These are phyloP conservation scores for Hygrophorus russula DNA, from an alignment of 768 basidiomycete species.

Conservation along the genomic window DNA sequence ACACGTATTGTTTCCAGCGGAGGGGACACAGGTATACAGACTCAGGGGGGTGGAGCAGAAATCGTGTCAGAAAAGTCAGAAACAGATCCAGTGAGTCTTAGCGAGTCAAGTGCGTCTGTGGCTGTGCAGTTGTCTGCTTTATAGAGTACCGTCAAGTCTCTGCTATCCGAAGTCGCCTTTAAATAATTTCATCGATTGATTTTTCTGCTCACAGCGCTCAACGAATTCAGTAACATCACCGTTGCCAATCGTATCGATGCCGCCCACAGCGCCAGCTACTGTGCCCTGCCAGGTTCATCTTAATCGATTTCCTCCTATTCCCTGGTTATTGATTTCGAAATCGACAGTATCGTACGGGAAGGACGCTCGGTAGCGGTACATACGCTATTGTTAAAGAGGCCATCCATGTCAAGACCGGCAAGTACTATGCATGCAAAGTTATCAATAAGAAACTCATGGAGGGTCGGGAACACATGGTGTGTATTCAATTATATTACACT, in stretches of 20 bases:
- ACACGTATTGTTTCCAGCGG: too few species aligned
- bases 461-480: constrained; percentile 93
- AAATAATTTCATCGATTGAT: neutral
- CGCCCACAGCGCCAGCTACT: constrained; percentile 18
- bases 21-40: neutral
- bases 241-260: neutral
- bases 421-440: constrained; percentile 98
- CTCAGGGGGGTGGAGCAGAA: neutral
- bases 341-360: constrained; percentile 74
- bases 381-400: constrained; percentile 96
- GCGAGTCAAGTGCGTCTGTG: neutral
- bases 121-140: neutral
- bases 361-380: constrained; percentile 82
- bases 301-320: constrained; percentile 7
- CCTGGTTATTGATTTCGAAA: constrained; percentile 3
- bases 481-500: constrained; percentile 13
- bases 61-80: neutral
- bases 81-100: neutral
- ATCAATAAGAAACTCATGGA: constrained; percentile 99
- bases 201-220: neutral
- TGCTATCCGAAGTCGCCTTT: neutral
- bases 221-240: neutral
- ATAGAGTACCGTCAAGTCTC: neutral
- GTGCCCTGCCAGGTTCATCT: constrained; percentile 35
- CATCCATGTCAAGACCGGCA: constrained; percentile 79